phyloP scores from a whole-genome alignment of 352 stramenopile species.

The Saprolegnia parasitica region DNA sequence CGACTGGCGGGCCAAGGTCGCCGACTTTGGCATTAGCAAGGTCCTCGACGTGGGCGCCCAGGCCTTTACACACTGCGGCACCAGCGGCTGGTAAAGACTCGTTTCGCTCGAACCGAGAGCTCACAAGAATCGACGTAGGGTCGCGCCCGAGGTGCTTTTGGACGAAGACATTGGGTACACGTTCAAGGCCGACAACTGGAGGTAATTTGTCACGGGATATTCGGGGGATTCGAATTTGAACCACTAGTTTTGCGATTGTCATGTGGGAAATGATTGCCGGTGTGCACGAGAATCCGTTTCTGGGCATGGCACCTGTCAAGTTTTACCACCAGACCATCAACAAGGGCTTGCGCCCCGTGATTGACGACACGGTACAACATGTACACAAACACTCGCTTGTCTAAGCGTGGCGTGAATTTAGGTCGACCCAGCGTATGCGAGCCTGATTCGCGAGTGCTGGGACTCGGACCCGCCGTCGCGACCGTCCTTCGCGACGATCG shows the following conservation, averaged over 20 bases:
- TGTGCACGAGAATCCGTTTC: constrained; percentile 74
- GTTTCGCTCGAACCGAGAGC: background rate
- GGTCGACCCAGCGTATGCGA: constrained; percentile 63
- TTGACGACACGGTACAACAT: constrained; percentile 43
- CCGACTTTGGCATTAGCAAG: constrained; percentile 87
- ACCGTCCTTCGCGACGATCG: constrained; percentile 73
- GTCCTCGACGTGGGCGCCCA: constrained; percentile 73
- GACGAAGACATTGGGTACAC: constrained; percentile 86
- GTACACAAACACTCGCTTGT: no score
- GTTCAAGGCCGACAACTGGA: constrained; percentile 89
- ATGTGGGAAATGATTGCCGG: constrained; percentile 90
- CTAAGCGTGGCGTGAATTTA: no score
- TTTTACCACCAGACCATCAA: constrained; percentile 88
- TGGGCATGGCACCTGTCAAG: constrained; percentile 87
- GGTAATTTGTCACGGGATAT: constrained; percentile 33
- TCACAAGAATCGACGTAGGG: constrained; percentile 45
- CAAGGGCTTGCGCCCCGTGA: constrained; percentile 58
- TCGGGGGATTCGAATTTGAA: background rate
- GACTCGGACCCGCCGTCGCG: constrained; percentile 67
- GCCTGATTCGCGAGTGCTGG: constrained; percentile 81
- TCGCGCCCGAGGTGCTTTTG: constrained; percentile 81
- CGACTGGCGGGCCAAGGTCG: constrained; percentile 86
- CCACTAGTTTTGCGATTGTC: constrained; percentile 74
- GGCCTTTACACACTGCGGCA: constrained; percentile 83
- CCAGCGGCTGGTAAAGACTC: constrained; percentile 68